Evolutionary conservation across 768 basidiomycete species (phyloP).

Genomic region (Crassisporium funariophilum): DNA sequence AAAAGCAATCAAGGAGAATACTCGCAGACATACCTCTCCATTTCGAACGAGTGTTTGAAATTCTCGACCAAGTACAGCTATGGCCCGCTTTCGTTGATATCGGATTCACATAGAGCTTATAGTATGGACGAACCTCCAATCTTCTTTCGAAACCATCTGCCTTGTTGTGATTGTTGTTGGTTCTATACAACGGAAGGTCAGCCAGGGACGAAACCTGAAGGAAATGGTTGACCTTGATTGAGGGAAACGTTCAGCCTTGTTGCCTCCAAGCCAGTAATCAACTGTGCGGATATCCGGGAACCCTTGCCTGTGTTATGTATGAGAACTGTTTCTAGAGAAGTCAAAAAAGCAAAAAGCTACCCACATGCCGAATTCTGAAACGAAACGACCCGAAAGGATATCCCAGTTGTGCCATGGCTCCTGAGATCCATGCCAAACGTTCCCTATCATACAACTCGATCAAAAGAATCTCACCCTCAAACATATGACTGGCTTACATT

Average conservation of each 20-base stretch:
- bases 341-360: constrained; percentile 16
- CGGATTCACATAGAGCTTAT: no score
- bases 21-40: constrained; percentile 62
- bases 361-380: constrained; percentile 93
- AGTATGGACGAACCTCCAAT: constrained; percentile 58
- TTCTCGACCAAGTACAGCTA: constrained; percentile 94
- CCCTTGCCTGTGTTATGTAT: constrained; percentile 61
- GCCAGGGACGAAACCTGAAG: not conserved
- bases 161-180: constrained; percentile 86
- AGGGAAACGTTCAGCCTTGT: constrained; percentile 75
- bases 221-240: constrained; percentile 69
- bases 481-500: constrained; percentile 54
- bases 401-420: constrained; percentile 97
- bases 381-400: constrained; percentile 84
- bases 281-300: constrained; percentile 89
- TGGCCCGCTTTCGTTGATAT: no score
- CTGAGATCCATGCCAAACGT: constrained; percentile 94
- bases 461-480: not conserved
- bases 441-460: constrained; percentile 49
- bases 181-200: no score
- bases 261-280: constrained; percentile 85
- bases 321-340: not conserved
- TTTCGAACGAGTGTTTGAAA: constrained; percentile 85
- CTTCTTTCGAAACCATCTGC: constrained; percentile 85
- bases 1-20: not conserved